Evolutionary conservation across 148 eudicot species (phyloP).

Genomic region (Linanthus parryae): DNA sequence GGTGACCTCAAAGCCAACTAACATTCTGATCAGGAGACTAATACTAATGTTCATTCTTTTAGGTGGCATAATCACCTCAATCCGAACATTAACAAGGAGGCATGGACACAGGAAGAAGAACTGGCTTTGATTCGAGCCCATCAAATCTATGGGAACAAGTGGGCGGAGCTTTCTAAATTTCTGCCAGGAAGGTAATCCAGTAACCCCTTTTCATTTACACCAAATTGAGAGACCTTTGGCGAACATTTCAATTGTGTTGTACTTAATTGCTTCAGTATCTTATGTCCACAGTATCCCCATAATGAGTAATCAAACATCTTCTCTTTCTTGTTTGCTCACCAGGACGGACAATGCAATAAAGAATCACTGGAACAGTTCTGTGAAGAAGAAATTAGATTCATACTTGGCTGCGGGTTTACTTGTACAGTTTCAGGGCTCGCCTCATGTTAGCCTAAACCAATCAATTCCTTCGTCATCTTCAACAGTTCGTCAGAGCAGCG

Average conservation of each 20-base stretch:
- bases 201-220: neutral
- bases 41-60: constrained; percentile 10
- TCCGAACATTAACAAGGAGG: constrained; percentile 89
- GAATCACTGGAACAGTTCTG: constrained; percentile 99
- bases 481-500: constrained; percentile 29
- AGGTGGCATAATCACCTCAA: constrained; percentile 99
- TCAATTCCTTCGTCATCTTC: constrained; percentile 29
- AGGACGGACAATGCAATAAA: constrained; percentile 97
- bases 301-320: constrained; percentile 14
- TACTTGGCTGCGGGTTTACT: constrained; percentile 84
- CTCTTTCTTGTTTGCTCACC: constrained; percentile 28
- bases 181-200: constrained; percentile 79
- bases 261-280: neutral
- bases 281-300: neutral
- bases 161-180: constrained; percentile 94
- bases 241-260: neutral
- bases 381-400: constrained; percentile 85
- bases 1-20: too few relatives aligned
- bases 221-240: neutral
- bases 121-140: constrained; percentile 74
- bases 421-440: constrained; percentile 63
- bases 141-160: constrained; percentile 83
- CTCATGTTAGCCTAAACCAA: constrained; percentile 43
- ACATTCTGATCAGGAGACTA: too few relatives aligned
- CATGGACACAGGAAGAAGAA: constrained; percentile 99